Base-by-base conservation (phyloP, 352 stramenopile species). In the Globisporangium nodosum region DNA sequence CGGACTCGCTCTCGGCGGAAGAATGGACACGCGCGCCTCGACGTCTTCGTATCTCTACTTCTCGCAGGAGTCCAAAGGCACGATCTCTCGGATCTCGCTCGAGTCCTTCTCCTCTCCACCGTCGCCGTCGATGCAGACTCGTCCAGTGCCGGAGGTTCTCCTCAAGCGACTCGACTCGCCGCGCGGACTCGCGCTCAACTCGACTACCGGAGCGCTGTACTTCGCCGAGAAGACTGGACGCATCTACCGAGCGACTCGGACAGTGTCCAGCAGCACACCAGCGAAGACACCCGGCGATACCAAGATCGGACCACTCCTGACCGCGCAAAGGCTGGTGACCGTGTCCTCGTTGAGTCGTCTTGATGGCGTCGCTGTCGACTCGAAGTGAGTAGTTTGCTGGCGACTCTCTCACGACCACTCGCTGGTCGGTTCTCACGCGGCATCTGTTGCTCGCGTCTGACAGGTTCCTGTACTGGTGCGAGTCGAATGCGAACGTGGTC, bases 201-300 rank as follows among this genome's bases (percentile, higher is more conserved):
- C 56, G 0, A 13, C 16, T 0, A 68, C 65, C 21, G 43, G 73
- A 18, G 74, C 58, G 4, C 54, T 91, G 2, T 91, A 78, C 64
- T 87, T 83, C n/a, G 83, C 81, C 0, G 78, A 89, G 64, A 89
- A 88, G 48, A 91, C 78, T 12, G 79, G 77, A 3, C 69, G 79
- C 1, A 75, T 88, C 54, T 85, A 76, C 53, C 52, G 73, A 33
- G 60, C 60, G 20, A 31, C 20, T 16, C 6, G 9, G 5, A 49
- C 45, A 13, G 45, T 20, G 4, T 2, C n/a, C 9, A 58, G 18
- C n/a, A 58, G 15, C 24, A n/a, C 37, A 42, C 27, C 0, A 48
- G 27, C 11, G 64, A 30, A 31, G 21, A 5, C 24, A 11, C 1
- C 40, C 12, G 27, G 40, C 13, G 50, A 58, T 20, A 58, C 8